These are phyloP conservation scores for Yarrowia keelungensis DNA, from an alignment of 805 yeast genomes.

Conservation along the genomic window DNA sequence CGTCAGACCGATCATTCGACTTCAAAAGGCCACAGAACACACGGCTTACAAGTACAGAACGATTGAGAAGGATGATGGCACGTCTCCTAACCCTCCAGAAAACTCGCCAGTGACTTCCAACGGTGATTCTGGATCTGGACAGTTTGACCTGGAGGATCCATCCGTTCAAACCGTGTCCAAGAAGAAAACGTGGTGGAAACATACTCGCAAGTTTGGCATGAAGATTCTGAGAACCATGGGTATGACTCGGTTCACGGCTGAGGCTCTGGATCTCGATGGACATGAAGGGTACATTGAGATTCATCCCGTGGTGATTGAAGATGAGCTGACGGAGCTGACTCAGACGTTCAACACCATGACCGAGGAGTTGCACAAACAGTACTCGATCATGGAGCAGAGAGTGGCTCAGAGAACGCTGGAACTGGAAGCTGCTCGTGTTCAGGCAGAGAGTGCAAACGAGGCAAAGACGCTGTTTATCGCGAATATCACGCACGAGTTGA, in stretches of 20 bases:
- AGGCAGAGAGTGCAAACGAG: slow-evolving; percentile 77
- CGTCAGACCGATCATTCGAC: slow-evolving; percentile 77
- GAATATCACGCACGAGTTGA: slow-evolving; percentile 89
- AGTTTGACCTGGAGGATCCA: neutral
- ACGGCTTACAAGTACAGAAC: slow-evolving; percentile 52
- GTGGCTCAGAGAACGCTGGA: slow-evolving; percentile 86
- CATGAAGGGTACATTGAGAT: slow-evolving; percentile 21
- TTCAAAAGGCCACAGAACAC: slow-evolving; percentile 83
- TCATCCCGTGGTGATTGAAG: slow-evolving; percentile 50
- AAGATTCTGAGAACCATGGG: slow-evolving; percentile 16
- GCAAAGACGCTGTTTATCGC: slow-evolving; percentile 94
- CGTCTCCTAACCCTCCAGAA: slow-evolving; percentile 1
- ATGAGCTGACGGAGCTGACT: slow-evolving; percentile 86
- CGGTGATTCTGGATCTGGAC: neutral
- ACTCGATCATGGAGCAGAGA: slow-evolving; percentile 83
- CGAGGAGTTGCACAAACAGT: slow-evolving; percentile 83
- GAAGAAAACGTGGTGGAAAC: neutral
- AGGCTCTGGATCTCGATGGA: slow-evolving; percentile 13
- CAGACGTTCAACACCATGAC: slow-evolving; percentile 93
- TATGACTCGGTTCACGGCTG: slow-evolving; percentile 33
- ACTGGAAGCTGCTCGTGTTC: slow-evolving; percentile 60
- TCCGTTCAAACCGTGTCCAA: neutral
- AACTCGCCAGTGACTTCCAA: slow-evolving; percentile 9
- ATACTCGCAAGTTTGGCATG: neutral
- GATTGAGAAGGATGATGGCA: neutral